A percentile compares a stretch with the other conserved stretches of the same genome.
Evolutionary conservation across 208 protist genomes (phyloP).

Genomic region (Borovskyia barvae): DNA sequence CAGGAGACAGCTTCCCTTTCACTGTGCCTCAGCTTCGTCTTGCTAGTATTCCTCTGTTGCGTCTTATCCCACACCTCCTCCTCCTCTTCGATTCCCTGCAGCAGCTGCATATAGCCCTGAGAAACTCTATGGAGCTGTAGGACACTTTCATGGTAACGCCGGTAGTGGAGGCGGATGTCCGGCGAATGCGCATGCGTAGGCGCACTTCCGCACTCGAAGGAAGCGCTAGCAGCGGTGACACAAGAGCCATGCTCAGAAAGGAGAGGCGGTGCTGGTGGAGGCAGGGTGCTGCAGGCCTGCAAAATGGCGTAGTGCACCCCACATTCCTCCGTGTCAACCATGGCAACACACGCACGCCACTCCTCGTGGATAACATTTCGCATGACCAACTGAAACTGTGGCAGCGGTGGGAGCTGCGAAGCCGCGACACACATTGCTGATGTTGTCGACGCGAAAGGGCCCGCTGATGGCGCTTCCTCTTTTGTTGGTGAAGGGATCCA

Average conservation of each 20-base stretch:
- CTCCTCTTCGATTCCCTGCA: conserved; percentile 19
- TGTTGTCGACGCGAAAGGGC: background rate
- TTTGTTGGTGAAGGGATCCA: background rate
- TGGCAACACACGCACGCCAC: conserved; percentile 30
- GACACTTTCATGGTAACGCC: conserved; percentile 24
- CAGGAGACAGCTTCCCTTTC: too few relatives aligned
- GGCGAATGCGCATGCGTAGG: background rate
- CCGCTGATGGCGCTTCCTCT: background rate
- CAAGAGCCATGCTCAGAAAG: background rate
- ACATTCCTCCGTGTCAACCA: conserved; percentile 45
- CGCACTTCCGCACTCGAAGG: background rate
- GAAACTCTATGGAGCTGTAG: conserved; percentile 12
- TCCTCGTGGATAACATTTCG: conserved; percentile 13
- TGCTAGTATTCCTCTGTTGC: background rate
- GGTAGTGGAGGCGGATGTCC: conserved; percentile 19
- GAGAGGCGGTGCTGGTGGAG: conserved; percentile 3
- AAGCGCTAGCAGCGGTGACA: background rate
- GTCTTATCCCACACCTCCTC: background rate
- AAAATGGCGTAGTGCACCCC: conserved; percentile 40
- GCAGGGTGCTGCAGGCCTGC: conserved; percentile 11
- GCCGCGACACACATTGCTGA: background rate
- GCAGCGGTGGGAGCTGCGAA: conserved; percentile 4
- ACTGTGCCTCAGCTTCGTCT: background rate
- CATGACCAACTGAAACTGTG: conserved; percentile 12
- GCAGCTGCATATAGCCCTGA: conserved; percentile 12